Evolutionary conservation across 176 grass and related monocot genomes (phyloP).

Genomic region (Raddia guianensis): DNA sequence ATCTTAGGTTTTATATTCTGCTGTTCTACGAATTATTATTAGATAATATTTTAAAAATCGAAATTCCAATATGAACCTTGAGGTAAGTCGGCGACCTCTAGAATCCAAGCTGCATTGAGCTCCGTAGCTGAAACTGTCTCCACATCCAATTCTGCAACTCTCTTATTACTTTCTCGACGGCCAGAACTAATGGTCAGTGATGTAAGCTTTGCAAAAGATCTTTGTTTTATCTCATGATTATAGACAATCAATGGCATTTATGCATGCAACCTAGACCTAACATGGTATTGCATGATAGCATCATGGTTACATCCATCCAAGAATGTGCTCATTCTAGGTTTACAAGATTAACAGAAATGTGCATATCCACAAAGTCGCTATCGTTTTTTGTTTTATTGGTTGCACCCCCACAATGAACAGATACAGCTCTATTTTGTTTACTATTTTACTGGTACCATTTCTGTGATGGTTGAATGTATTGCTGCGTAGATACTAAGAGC

Average conservation of each 20-base stretch:
- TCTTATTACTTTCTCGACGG: background rate
- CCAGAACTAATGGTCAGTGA: background rate
- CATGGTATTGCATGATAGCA: background rate
- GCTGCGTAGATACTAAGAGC: background rate
- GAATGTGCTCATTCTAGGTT: background rate
- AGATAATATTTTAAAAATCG: background rate
- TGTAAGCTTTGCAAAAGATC: background rate
- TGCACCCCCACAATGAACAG: background rate
- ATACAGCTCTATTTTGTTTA: background rate
- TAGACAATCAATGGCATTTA: background rate
- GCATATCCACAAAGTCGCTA: background rate
- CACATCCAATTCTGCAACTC: background rate
- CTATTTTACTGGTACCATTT: too few relatives aligned
- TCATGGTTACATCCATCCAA: background rate
- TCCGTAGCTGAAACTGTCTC: background rate
- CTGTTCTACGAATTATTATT: conserved; percentile 16
- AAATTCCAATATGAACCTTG: background rate
- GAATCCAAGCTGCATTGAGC: background rate
- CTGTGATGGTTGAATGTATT: too few relatives aligned
- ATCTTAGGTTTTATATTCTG: conserved; percentile 5
- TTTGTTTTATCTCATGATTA: too few relatives aligned
- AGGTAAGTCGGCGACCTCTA: background rate
- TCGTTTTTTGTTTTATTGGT: background rate
- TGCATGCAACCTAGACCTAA: background rate
- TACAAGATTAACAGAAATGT: background rate